Evolutionary conservation across 208 protist genomes (phyloP), one percentile per base, ranked within the genome.

Genomic region (Trypanosoma scelopori): DNA sequence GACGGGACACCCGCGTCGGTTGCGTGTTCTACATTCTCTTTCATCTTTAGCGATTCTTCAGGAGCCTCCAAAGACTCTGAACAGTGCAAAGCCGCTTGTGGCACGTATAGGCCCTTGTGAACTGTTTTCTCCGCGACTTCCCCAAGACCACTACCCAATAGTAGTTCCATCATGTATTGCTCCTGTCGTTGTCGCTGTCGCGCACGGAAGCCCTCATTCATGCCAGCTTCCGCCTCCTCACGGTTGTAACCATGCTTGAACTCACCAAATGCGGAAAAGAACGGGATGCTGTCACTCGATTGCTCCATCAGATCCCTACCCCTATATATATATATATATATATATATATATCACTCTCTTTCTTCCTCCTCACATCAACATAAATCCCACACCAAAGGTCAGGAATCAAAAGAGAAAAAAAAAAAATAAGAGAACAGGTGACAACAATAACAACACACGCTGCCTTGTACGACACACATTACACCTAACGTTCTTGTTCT

Each of bases 61-160:
- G 47, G 41, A 16, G 46, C 74, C n/a, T 61, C 74, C 22, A 75
- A 51, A 35, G 55, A 74, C 15, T 83, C 61, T 0, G 78, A 70
- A 37, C 32, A 37, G 23, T 76, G 59, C 22, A 94, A 61, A 20
- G 79, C 82, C 37, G 77, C 82, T 16, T 73, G 77, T 9, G 89
- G 89, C 41, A 66, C 70, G 63, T 95, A 95, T 49, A 72, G 18
- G 41, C 80, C 84, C 0, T 75, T 68, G 12, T 76, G 65, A 22
- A 95, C 66, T 12, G 80, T 87, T 43, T 62, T 37, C 39, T 86
- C 74, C 1, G 89, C 89, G 0, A 41, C 48, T 18, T 56, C 55
- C 47, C 89, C 89, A 18, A 95, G 69, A 18, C 89, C 89, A 56
- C 81, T 87, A 16, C 85, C 89, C 30, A 95, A 74, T 9, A 84